A percentile compares a stretch with the other conserved stretches of the same genome.
These are phyloP conservation scores for Sporothrix luriei DNA, from an alignment of 2,329 filamentous ascomycete species.

Conservation along the genomic window DNA sequence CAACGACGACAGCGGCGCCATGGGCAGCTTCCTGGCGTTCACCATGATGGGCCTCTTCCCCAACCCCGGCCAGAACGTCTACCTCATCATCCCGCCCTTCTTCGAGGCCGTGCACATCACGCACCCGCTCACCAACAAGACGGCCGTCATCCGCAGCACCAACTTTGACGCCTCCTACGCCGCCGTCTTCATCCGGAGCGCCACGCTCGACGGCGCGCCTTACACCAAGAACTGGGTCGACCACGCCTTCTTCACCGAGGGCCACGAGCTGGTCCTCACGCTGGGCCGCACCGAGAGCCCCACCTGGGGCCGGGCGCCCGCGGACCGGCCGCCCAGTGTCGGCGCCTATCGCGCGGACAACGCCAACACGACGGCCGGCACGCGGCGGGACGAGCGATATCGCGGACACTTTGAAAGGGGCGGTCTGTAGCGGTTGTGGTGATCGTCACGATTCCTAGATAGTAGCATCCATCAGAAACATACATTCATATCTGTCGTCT, in stretches of 20 bases:
- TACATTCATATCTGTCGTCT: neutral
- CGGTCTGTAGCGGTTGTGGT: neutral
- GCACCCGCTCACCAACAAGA: conserved; percentile 60
- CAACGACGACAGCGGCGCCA: conserved; percentile 71
- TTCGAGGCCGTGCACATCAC: conserved; percentile 63
- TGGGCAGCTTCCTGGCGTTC: conserved; percentile 68
- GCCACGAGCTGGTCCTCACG: conserved; percentile 64
- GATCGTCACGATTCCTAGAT: neutral
- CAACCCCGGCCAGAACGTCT: conserved; percentile 68
- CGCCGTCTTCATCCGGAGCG: conserved; percentile 66
- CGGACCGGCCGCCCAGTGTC: conserved; percentile 65
- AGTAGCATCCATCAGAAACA: neutral
- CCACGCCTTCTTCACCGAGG: conserved; percentile 68
- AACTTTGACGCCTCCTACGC: conserved; percentile 64
- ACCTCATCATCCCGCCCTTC: conserved; percentile 70
- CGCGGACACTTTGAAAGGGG: neutral
- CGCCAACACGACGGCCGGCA: conserved; percentile 22
- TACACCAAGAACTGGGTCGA: conserved; percentile 69
- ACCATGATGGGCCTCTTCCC: conserved; percentile 72
- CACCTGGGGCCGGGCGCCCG: conserved; percentile 60
- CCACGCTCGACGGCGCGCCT: conserved; percentile 60
- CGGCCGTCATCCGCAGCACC: conserved; percentile 60
- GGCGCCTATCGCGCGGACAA: conserved; percentile 36
- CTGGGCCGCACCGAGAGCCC: conserved; percentile 62
- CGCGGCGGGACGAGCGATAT: neutral